Evolutionary conservation across 768 basidiomycete genomes (phyloP).

Genomic region (Tricholoma terreum): DNA sequence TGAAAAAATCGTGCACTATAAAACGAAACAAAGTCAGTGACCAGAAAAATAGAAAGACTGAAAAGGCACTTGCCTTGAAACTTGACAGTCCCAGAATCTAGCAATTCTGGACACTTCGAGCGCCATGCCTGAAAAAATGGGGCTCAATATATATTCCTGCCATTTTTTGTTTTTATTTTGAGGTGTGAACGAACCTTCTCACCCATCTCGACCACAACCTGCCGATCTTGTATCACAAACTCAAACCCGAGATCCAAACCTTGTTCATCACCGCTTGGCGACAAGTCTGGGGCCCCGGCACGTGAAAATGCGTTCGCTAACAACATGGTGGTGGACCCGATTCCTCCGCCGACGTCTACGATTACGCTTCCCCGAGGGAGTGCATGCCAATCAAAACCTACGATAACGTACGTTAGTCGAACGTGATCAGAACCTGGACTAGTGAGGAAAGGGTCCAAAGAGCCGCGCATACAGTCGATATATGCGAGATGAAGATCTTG

Average conservation of each 20-base stretch:
- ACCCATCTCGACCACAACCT: slow-evolving; percentile 52
- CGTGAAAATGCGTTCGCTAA: slow-evolving; percentile 34
- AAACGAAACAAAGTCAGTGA: background rate
- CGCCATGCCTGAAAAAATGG: slow-evolving; percentile 48
- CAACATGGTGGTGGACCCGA: slow-evolving; percentile 47
- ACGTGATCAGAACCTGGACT: background rate
- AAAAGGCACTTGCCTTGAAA: slow-evolving; percentile 45
- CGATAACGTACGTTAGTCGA: background rate
- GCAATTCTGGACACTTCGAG: slow-evolving; percentile 52
- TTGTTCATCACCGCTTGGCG: slow-evolving; percentile 6
- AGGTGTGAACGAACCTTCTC: slow-evolving; percentile 37
- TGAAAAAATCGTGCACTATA: slow-evolving; percentile 74
- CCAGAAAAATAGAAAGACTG: background rate
- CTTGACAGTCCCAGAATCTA: slow-evolving; percentile 48
- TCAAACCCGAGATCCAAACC: slow-evolving; percentile 27
- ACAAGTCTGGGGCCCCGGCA: background rate
- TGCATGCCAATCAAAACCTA: slow-evolving; percentile 59
- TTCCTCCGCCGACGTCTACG: slow-evolving; percentile 71
- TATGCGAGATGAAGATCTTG: background rate
- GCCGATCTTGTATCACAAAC: slow-evolving; percentile 63
- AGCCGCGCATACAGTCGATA: background rate
- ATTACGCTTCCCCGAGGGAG: slow-evolving; percentile 50
- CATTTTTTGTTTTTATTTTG: background rate
- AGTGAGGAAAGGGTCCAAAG: background rate
- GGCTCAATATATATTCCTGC: background rate